A percentile compares a stretch with the other conserved stretches of the same genome.
Evolutionary conservation across 257 asterid species (phyloP).

Genomic region (Solanum ahanhuiri): DNA sequence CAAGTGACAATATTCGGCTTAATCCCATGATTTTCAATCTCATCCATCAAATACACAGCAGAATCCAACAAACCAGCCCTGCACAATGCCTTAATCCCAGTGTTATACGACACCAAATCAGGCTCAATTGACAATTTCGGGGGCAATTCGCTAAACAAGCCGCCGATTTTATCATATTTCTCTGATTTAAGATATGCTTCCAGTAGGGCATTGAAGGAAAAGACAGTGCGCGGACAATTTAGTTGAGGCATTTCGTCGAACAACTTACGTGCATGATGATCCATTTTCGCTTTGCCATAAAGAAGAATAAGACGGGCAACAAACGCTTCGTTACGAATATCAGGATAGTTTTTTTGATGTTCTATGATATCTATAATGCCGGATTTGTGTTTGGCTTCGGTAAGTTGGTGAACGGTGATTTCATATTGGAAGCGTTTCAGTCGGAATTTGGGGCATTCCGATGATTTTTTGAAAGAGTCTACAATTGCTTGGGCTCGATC

Average conservation of each 20-base stretch:
- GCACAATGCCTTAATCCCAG: slow-evolving; percentile 25
- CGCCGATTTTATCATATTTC: slow-evolving; percentile 10
- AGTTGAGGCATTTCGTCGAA: slow-evolving; percentile 51
- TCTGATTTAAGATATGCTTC: slow-evolving; percentile 24
- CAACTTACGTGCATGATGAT: slow-evolving; percentile 28
- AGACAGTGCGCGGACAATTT: slow-evolving; percentile 29
- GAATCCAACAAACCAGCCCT: slow-evolving; percentile 24
- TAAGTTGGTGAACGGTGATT: slow-evolving; percentile 13
- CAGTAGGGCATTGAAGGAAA: slow-evolving; percentile 34
- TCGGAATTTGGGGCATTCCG: slow-evolving; percentile 13
- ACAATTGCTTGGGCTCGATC: slow-evolving; percentile 1
- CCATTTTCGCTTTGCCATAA: slow-evolving; percentile 37
- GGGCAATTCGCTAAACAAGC: slow-evolving; percentile 27
- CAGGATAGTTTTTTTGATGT: slow-evolving; percentile 21
- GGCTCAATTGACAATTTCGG: slow-evolving; percentile 28
- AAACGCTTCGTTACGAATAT: slow-evolving; percentile 18
- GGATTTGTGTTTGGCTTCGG: slow-evolving; percentile 4
- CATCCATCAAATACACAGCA: slow-evolving; percentile 22
- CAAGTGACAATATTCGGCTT: slow-evolving; percentile 19
- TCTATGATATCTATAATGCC: slow-evolving; percentile 20
- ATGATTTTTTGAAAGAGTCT: slow-evolving; percentile 11
- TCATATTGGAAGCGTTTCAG: neutral
- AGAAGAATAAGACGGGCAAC: slow-evolving; percentile 19
- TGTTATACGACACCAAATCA: slow-evolving; percentile 28
- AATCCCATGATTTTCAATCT: slow-evolving; percentile 25